Evolutionary conservation across 129 eudicot species (phyloP).

Genomic region (Tagetes patula): DNA sequence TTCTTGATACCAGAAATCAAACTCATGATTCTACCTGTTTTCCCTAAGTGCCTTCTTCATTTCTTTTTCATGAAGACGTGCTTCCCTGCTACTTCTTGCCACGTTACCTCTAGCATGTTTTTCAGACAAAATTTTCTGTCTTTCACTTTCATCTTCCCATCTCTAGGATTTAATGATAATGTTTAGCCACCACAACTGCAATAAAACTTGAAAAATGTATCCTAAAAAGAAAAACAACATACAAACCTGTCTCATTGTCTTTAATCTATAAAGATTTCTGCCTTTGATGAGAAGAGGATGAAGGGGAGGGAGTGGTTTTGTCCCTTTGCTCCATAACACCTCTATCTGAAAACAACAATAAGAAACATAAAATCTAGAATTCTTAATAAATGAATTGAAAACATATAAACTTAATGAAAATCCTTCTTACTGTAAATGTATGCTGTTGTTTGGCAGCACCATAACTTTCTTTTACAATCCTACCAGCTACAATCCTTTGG

Average conservation of each 20-base stretch:
- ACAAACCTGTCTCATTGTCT: slow-evolving; percentile 75
- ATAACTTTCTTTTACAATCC: slow-evolving; percentile 90
- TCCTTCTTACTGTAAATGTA: slow-evolving; percentile 63
- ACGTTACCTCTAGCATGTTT: slow-evolving; percentile 69
- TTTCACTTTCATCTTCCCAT: slow-evolving; percentile 85
- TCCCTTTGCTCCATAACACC: slow-evolving; percentile 92
- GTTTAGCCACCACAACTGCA: slow-evolving; percentile 18
- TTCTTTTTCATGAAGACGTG: slow-evolving; percentile 62
- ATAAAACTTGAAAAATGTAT: neutral
- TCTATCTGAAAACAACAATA: slow-evolving; percentile 52
- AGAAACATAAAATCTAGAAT: neutral
- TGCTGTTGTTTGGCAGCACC: slow-evolving; percentile 98
- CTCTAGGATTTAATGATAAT: slow-evolving; percentile 39
- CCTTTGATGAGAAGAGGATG: slow-evolving; percentile 89
- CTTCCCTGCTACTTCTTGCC: slow-evolving; percentile 67
- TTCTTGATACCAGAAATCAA: neutral
- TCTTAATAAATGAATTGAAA: neutral
- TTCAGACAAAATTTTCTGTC: slow-evolving; percentile 59
- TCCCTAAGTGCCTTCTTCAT: slow-evolving; percentile 39
- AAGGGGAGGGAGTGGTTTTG: slow-evolving; percentile 82
- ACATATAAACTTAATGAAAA: neutral
- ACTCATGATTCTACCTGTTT: slow-evolving; percentile 34
- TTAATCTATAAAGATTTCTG: slow-evolving; percentile 76
- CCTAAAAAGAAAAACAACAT: neutral
- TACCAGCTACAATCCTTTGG: slow-evolving; percentile 69